Percentiles rank a stretch among this genome's conserved stretches.
These are phyloP conservation scores for Monosporascus sp. DNA, from an alignment of 2,329 filamentous ascomycete genomes.

Conservation along the genomic window DNA sequence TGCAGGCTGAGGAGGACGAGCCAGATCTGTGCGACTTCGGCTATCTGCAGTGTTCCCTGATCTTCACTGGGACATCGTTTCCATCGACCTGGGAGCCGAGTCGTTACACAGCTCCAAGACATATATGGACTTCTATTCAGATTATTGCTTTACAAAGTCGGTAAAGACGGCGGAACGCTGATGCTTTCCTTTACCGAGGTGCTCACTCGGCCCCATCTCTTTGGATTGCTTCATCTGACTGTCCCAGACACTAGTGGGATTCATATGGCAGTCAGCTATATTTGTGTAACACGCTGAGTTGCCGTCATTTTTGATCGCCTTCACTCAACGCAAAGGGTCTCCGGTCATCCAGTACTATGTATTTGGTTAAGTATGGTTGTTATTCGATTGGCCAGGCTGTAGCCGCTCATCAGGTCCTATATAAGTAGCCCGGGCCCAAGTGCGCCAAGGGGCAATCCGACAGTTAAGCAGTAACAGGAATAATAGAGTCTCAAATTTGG, in stretches of 20 bases:
- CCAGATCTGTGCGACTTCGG: slow-evolving; percentile 27
- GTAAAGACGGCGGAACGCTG: slow-evolving; percentile 12
- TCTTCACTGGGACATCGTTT: slow-evolving; percentile 23
- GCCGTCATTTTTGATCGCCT: background rate
- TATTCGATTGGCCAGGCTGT: background rate
- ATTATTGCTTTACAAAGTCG: slow-evolving; percentile 16
- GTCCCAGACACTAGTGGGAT: slow-evolving; percentile 21
- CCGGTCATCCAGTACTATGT: background rate
- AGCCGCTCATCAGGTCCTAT: background rate
- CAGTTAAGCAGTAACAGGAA: background rate
- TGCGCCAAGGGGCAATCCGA: background rate
- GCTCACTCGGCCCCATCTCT: slow-evolving; percentile 2
- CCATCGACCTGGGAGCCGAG: slow-evolving; percentile 22
- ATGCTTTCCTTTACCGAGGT: slow-evolving; percentile 8
- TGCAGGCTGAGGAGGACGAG: slow-evolving; percentile 21
- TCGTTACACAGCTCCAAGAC: slow-evolving; percentile 15
- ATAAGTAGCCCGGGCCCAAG: background rate
- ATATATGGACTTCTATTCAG: slow-evolving; percentile 18
- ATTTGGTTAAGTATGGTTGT: background rate
- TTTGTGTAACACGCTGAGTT: background rate
- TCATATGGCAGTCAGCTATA: background rate
- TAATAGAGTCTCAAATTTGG: background rate
- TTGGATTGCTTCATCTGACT: slow-evolving; percentile 24
- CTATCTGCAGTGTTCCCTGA: slow-evolving; percentile 27
- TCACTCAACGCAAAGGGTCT: no score